Base-by-base conservation (phyloP, 2,329 filamentous ascomycete species). In the Sphaceloma murrayae region DNA sequence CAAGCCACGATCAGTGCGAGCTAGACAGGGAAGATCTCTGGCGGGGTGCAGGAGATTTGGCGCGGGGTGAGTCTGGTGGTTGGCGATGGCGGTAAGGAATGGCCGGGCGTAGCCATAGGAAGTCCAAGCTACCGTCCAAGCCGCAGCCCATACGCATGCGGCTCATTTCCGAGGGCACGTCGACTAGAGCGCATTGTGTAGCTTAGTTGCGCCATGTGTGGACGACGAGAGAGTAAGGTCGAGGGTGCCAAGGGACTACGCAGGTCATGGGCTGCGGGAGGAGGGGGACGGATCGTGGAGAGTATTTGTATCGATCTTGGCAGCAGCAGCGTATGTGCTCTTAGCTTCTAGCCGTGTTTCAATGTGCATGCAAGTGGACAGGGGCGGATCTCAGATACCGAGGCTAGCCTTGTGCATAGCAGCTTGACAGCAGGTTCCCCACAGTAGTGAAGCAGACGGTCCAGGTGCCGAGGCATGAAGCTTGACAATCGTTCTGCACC, bases 391-490 rank as follows among this genome's bases (percentile, higher is more conserved):
- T 16, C 27, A 26, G 36, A 40, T 40, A 40, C 36, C 36, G 36
- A 40, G 36, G 36, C 36, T 29, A 18, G 36, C 36, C 27, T 40
- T 22, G 13, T 18, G 22, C 24, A 40, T 40, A 19, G 24, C 24
- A 40, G 24, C 19, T 19, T 13, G 17, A 7, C n/a, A 13, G 16
- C 19, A 19, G 19, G 19, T 19, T 38, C 19, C 13, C 14, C 24
- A 40, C 24, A 8, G 36, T 9, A 14, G 30, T 9, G 26, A 19
- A 10, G 34, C 18, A 16, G 21, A 14, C 13, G 26, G 24, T 29
- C 36, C 18, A 40, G 36, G 36, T 40, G 16, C 36, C 36, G 36
- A 40, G 36, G 36, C 36, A 40, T 40, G 36, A 40, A 40, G 36
- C 36, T 40, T 40, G 36, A 40, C 24, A 40, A 26, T 16, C 26